A percentile compares a stretch with the other conserved stretches of the same genome.
Conservation (phyloP, 2,329 filamentous ascomycete genomes). For the Pseudocercospora vitis region DNA sequence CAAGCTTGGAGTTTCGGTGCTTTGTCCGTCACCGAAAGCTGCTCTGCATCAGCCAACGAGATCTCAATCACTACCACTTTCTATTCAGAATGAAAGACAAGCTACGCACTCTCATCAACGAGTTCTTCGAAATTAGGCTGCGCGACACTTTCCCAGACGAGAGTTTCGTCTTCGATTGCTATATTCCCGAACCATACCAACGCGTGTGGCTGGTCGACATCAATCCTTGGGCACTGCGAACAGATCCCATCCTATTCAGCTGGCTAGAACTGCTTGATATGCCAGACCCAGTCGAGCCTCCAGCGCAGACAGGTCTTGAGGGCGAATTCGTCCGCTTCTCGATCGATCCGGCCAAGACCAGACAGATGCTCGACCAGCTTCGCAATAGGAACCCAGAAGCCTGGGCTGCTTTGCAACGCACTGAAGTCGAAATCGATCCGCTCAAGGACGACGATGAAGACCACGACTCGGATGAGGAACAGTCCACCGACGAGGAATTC, state of each 20-base stretch:
- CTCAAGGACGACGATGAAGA: slow-evolving; percentile 16
- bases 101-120: slow-evolving; percentile 66
- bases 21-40: slow-evolving; percentile 83
- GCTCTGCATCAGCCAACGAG: slow-evolving; percentile 81
- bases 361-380: slow-evolving; percentile 12
- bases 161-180: slow-evolving; percentile 88
- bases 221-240: slow-evolving; percentile 89
- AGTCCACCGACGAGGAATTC: slow-evolving; percentile 56
- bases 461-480: slow-evolving; percentile 45
- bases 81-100: slow-evolving; percentile 66
- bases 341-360: slow-evolving; percentile 21
- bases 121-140: slow-evolving; percentile 75
- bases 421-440: background rate
- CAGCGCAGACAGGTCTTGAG: slow-evolving; percentile 20
- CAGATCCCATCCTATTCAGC: slow-evolving; percentile 83
- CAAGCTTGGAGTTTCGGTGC: slow-evolving; percentile 89
- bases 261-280: slow-evolving; percentile 84
- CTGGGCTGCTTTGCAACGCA: slow-evolving; percentile 2
- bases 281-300: slow-evolving; percentile 53
- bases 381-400: slow-evolving; percentile 10
- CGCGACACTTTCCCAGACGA: slow-evolving; percentile 78
- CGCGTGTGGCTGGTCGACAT: slow-evolving; percentile 86
- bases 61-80: slow-evolving; percentile 88
- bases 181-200: slow-evolving; percentile 74
- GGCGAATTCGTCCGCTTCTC: slow-evolving; percentile 30